phyloP scores from a whole-genome alignment of 2,329 filamentous ascomycete species.

The Claviceps sp. region DNA sequence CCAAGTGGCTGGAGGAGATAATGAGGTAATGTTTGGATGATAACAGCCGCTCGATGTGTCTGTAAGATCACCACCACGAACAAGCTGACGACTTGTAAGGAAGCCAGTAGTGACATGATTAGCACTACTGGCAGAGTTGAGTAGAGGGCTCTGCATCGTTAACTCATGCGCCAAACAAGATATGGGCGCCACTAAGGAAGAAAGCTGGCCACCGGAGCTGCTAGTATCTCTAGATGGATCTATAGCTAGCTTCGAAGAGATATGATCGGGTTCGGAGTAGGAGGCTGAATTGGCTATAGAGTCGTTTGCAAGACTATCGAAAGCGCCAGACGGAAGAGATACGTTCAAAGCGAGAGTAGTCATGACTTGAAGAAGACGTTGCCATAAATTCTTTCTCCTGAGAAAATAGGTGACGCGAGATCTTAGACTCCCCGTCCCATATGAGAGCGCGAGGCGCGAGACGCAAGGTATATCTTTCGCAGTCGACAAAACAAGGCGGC shows the following conservation, averaged over 20 bases:
- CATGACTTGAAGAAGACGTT: conserved; percentile 15
- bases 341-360: conserved; percentile 28
- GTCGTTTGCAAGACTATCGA: conserved; percentile 16
- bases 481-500: background rate
- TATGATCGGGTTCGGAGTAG: conserved; percentile 3
- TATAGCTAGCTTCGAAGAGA: background rate
- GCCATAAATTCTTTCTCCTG: background rate
- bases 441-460: background rate
- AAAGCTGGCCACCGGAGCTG: background rate
- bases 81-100: background rate
- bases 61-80: background rate
- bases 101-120: background rate
- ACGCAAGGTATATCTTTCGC: background rate
- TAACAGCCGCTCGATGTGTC: background rate
- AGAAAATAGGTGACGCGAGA: background rate
- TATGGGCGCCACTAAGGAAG: background rate
- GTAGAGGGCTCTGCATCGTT: background rate
- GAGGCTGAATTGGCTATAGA: conserved; percentile 7
- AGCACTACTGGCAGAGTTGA: background rate
- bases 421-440: conserved; percentile 3
- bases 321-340: conserved; percentile 26
- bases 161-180: background rate
- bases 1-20: conserved; percentile 4
- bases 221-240: background rate
- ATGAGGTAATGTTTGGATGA: conserved; percentile 5